phyloP scores from a whole-genome alignment of 108 stramenopile genomes.

The Cyclostephanos invisitatus region DNA sequence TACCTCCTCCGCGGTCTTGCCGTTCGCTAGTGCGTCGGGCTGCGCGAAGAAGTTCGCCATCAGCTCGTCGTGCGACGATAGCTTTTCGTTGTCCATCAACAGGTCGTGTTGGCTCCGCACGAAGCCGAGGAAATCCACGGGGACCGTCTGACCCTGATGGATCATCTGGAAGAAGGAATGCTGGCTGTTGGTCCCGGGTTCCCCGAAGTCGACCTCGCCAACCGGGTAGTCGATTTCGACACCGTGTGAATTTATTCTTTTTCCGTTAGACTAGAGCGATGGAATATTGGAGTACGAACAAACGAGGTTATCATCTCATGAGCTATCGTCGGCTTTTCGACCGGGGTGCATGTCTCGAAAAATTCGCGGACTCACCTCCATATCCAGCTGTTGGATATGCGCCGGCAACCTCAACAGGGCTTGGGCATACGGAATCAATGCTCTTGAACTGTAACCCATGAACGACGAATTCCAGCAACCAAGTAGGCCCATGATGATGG shows the following conservation, averaged over 20 bases:
- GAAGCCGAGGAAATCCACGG: conserved; percentile 97
- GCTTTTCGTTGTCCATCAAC: conserved; percentile 83
- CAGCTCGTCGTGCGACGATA: conserved; percentile 98
- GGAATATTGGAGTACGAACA: not conserved
- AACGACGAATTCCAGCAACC: conserved; percentile 99
- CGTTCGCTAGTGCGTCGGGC: conserved; percentile 96
- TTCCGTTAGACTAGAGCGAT: conserved; percentile 67
- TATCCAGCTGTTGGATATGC: conserved; percentile 99
- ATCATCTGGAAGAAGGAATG: conserved; percentile 99
- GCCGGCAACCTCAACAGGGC: conserved; percentile 97
- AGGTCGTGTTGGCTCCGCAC: conserved; percentile 84
- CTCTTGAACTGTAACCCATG: conserved; percentile 84
- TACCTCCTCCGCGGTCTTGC: conserved; percentile 90
- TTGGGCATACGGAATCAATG: conserved; percentile 95
- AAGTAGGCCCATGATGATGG: conserved; percentile 95
- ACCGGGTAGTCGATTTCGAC: conserved; percentile 85
- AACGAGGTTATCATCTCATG: not conserved
- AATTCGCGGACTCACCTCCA: conserved; percentile 72
- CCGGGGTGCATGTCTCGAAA: not conserved
- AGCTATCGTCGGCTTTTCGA: not conserved
- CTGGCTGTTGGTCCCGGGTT: conserved; percentile 99
- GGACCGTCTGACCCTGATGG: conserved; percentile 97
- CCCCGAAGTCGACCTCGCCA: conserved; percentile 98
- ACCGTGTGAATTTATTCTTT: conserved; percentile 85
- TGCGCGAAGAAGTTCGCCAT: conserved; percentile 99